A percentile compares a stretch with the other conserved stretches of the same genome.
Conservation (phyloP, 371 early-diverging fungal species). For the Mortierella sp. region DNA sequence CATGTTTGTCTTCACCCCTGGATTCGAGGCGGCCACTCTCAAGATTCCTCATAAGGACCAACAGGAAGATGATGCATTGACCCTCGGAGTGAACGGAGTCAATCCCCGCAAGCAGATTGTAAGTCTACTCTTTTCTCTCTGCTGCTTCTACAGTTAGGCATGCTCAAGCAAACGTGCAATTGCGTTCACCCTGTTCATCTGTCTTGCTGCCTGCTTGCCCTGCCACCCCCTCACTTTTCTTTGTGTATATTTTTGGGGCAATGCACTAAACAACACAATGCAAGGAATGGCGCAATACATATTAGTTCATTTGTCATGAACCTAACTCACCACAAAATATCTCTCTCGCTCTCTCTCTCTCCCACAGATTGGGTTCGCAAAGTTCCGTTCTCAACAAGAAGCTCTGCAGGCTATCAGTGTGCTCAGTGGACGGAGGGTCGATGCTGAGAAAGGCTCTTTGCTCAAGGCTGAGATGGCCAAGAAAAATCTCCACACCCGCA, state of each 20-base stretch:
- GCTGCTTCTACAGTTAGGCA: too few species aligned
- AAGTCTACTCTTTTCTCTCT: constrained; percentile 49
- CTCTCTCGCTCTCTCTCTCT: background rate
- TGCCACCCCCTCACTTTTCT: background rate
- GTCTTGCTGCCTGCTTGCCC: too few species aligned
- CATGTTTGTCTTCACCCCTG: constrained; percentile 95
- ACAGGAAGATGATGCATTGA: constrained; percentile 62
- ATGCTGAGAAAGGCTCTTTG: constrained; percentile 83
- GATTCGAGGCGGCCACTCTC: constrained; percentile 95
- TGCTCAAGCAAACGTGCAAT: too few species aligned
- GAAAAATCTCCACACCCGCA: constrained; percentile 85
- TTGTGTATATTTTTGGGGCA: background rate
- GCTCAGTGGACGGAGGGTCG: constrained; percentile 89
- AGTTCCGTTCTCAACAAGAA: constrained; percentile 87
- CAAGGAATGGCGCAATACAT: background rate
- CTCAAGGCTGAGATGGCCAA: constrained; percentile 97
- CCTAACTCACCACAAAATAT: background rate
- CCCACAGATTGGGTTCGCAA: constrained; percentile 90
- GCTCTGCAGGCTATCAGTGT: constrained; percentile 90
- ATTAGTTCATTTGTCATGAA: too few species aligned
- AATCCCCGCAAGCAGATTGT: constrained; percentile 89
- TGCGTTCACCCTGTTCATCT: too few species aligned
- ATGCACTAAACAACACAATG: background rate
- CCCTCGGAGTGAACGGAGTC: constrained; percentile 57
- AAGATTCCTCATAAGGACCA: constrained; percentile 82